Evolutionary conservation across 306 rosid species (phyloP).

Genomic region (Fragaria nilgerrensis): DNA sequence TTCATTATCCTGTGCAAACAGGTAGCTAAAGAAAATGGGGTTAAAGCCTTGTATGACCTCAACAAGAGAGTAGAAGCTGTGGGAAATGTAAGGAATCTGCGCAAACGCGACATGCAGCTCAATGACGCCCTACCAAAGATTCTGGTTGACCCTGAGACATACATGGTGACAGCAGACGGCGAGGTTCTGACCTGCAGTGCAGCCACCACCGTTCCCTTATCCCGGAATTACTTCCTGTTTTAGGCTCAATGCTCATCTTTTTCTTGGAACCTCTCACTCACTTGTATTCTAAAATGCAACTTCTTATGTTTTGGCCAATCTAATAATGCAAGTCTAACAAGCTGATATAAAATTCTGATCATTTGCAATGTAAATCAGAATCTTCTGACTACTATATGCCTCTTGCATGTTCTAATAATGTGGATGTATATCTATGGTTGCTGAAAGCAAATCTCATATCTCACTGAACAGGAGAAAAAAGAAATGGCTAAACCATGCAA

Average conservation of each 20-base stretch:
- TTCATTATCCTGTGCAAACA: constrained; percentile 31
- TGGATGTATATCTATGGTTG: background rate
- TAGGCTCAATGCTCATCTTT: constrained; percentile 23
- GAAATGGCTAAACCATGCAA: constrained; percentile 1
- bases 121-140: constrained; percentile 76
- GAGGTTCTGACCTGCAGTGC: constrained; percentile 67
- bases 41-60: constrained; percentile 64
- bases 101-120: constrained; percentile 85
- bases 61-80: constrained; percentile 70
- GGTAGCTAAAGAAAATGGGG: constrained; percentile 54
- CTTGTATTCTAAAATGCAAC: background rate
- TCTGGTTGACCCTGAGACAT: constrained; percentile 83
- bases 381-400: background rate
- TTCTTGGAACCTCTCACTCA: background rate
- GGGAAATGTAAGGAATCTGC: constrained; percentile 58
- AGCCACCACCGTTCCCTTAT: constrained; percentile 68
- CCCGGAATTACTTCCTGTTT: constrained; percentile 82
- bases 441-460: background rate
- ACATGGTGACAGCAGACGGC: constrained; percentile 67
- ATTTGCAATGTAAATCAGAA: background rate
- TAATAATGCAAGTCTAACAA: background rate
- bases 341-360: background rate
- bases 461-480: background rate
- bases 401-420: background rate
- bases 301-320: background rate